Evolutionary conservation across 139 green algal genomes (phyloP), one percentile per base, ranked within the genome.

Genomic region (Ettlia oleoabundans): DNA sequence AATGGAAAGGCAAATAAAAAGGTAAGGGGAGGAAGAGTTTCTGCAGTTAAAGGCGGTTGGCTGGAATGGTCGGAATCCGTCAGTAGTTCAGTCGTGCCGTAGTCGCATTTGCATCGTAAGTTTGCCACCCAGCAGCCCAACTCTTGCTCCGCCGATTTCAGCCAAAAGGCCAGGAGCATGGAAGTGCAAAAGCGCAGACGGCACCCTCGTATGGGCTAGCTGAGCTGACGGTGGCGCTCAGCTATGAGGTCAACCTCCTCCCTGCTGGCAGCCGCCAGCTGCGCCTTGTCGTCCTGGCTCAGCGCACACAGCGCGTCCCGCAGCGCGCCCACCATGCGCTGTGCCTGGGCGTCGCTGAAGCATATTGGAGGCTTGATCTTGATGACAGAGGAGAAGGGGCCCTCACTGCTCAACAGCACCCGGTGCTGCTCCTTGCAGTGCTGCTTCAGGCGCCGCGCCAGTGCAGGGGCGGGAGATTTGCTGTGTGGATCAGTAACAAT

Each of bases 281-380:
- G 43, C n/a, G 58, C 43, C 18, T 30, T 30, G 33, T 73, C 65
- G n/a, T 80, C 61, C 8, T 40, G 41, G 22, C 21, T 43, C 47
- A 85, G 70, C 10, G 28, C 33, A 74, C 41, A 92, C 65, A 96
- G 83, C 66, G 81, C 81, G 1, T 81, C 8, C 53, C 96, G 92
- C 90, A 98, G 90, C 35, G 89, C 92, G 7, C 93, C 93, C 32
- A 94, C 85, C 82, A 98, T 85, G 86, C 94, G 97, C 84, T 98
- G 93, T 4, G 95, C 96, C 67, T 99, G 95, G 3, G 61, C 82
- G 32, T 66, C 75, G 38, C 41, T 92, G 86, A 98, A 96, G 89
- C 96, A 99, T 92, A 99, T 97, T 28, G 96, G 96, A 22, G 96
- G 96, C 90, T 99, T 99, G 85, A 99, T 95, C 66, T 96, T 93